phyloP scores from a whole-genome alignment of 2,329 filamentous ascomycete species.

The Paracamarosporium sp. region DNA sequence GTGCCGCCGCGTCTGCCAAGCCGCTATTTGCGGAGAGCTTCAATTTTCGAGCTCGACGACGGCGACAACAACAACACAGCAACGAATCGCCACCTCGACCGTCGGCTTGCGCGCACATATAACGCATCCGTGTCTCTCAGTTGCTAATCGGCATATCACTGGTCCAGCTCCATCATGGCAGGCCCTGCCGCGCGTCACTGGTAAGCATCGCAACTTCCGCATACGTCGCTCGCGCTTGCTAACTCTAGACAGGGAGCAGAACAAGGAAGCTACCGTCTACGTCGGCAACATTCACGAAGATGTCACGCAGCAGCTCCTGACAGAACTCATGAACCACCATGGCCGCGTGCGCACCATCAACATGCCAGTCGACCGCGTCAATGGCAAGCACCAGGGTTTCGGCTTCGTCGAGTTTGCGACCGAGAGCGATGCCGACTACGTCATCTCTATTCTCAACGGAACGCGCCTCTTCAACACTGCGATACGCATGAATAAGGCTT shows the following conservation, averaged over 20 bases:
- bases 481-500: conserved; percentile 93
- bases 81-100: background rate
- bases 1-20: conserved; percentile 18
- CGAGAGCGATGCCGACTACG: conserved; percentile 95
- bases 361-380: conserved; percentile 96
- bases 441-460: conserved; percentile 94
- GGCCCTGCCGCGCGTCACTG: conserved; percentile 74
- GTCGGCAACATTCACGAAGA: conserved; percentile 98
- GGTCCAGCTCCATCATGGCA: conserved; percentile 57
- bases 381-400: conserved; percentile 95
- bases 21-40: conserved; percentile 9
- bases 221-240: conserved; percentile 13
- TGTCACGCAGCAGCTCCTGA: conserved; percentile 86
- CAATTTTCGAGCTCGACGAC: conserved; percentile 7
- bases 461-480: conserved; percentile 92
- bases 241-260: conserved; percentile 68
- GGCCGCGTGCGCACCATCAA: conserved; percentile 98
- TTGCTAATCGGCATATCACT: no score
- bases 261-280: conserved; percentile 98
- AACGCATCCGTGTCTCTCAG: no score
- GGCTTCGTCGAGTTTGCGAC: conserved; percentile 98
- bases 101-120: background rate
- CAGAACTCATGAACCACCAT: conserved; percentile 98
- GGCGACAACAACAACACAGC: conserved; percentile 3
- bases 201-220: conserved; percentile 53